phyloP scores from a whole-genome alignment of 768 basidiomycete species.

The Kwoniella sp. region DNA sequence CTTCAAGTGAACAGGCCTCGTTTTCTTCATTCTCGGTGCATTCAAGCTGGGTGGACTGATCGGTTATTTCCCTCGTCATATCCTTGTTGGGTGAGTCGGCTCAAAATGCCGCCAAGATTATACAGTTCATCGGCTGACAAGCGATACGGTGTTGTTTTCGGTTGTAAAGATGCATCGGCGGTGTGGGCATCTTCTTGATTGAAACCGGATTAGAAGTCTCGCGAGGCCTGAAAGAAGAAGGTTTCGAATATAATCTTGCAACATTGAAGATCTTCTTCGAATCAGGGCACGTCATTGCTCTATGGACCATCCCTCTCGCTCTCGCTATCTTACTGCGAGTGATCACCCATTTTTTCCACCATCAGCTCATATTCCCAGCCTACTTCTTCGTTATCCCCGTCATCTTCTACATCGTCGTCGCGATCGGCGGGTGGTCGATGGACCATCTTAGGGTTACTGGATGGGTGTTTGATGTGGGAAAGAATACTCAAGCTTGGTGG shows the following conservation, averaged over 20 bases:
- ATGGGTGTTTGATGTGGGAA: constrained; percentile 82
- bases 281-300: constrained; percentile 64
- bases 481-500: constrained; percentile 67
- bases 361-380: constrained; percentile 85
- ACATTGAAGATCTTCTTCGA: constrained; percentile 72
- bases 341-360: constrained; percentile 75
- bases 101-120: background rate
- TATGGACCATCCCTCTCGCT: constrained; percentile 78
- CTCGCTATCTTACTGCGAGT: constrained; percentile 76
- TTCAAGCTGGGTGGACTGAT: constrained; percentile 81
- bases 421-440: constrained; percentile 66
- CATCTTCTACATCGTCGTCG: constrained; percentile 79
- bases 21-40: constrained; percentile 83
- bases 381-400: constrained; percentile 66
- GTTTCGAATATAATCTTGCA: constrained; percentile 68
- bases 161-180: constrained; percentile 66
- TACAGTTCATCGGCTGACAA: constrained; percentile 3
- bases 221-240: constrained; percentile 73
- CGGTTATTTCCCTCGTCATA: constrained; percentile 95
- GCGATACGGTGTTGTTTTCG: background rate
- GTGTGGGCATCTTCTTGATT: constrained; percentile 91
- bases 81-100: constrained; percentile 78
- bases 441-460: constrained; percentile 65
- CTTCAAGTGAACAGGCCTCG: constrained; percentile 60
- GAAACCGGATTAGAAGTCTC: constrained; percentile 86